These are phyloP conservation scores for Malus orientalis DNA, from an alignment of 306 rosid genomes.

Conservation along the genomic window DNA sequence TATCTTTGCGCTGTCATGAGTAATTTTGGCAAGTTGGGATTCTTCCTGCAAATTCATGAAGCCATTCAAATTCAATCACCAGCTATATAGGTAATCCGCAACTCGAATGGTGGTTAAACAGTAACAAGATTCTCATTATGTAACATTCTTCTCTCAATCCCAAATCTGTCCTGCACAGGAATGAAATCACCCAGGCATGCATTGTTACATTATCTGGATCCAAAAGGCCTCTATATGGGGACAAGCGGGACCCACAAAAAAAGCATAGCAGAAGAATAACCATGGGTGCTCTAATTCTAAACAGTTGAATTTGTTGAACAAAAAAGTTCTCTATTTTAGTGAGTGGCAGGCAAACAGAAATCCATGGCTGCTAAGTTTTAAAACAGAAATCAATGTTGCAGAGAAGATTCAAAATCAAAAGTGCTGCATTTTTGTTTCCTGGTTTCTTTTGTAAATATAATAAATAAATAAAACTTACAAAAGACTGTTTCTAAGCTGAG, in stretches of 20 bases:
- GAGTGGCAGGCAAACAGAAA: neutral
- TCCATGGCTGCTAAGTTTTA: neutral
- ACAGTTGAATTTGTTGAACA: neutral
- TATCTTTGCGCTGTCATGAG: constrained; percentile 89
- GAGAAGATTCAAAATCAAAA: neutral
- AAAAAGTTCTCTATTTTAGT: neutral
- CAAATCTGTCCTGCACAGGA: neutral
- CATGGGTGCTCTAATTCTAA: neutral
- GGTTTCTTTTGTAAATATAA: neutral
- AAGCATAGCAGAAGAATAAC: neutral
- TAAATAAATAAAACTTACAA: neutral
- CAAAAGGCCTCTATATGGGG: neutral
- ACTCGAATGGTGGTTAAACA: neutral
- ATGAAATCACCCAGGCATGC: neutral
- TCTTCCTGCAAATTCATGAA: constrained; percentile 69
- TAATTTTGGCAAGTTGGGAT: constrained; percentile 80
- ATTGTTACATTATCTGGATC: neutral
- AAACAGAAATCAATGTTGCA: neutral
- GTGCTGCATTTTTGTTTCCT: neutral
- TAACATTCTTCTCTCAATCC: neutral
- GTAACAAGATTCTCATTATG: neutral
- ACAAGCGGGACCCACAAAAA: neutral
- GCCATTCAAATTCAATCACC: neutral
- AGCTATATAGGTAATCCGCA: neutral
- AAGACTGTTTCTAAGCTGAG: neutral